Percentiles rank a stretch among this genome's conserved stretches.
Evolutionary conservation across 495 filamentous ascomycete genomes (phyloP).

Genomic region (Elasticomyces elasticus): DNA sequence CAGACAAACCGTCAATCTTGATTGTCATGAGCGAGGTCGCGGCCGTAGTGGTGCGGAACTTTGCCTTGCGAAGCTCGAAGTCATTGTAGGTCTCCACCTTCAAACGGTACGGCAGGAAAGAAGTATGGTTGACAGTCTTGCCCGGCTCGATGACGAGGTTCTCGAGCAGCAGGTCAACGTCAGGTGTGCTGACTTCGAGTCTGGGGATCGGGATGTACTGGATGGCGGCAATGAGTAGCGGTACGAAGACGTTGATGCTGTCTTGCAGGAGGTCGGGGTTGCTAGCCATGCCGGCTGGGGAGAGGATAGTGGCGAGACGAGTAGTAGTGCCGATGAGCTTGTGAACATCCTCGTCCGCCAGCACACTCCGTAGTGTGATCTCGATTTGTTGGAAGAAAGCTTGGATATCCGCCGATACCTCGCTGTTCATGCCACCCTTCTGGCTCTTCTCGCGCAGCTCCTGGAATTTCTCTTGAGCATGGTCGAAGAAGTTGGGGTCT

Average conservation of each 20-base stretch:
- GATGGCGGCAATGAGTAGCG: conserved; percentile 60
- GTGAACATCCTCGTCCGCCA: conserved; percentile 59
- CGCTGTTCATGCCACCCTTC: conserved; percentile 51
- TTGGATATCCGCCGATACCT: conserved; percentile 63
- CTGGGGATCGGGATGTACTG: conserved; percentile 84
- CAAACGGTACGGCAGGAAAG: conserved; percentile 79
- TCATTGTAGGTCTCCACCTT: conserved; percentile 76
- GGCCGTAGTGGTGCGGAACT: conserved; percentile 53
- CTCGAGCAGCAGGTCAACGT: conserved; percentile 76
- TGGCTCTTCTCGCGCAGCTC: conserved; percentile 60
- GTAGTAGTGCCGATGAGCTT: conserved; percentile 53
- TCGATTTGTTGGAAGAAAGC: conserved; percentile 59
- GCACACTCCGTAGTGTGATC: conserved; percentile 53
- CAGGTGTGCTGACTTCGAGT: conserved; percentile 71
- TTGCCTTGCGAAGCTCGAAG: conserved; percentile 69
- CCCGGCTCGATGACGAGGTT: conserved; percentile 88
- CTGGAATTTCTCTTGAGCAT: conserved; percentile 57
- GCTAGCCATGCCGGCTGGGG: conserved; percentile 43
- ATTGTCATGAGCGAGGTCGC: conserved; percentile 62
- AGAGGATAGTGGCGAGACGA: conserved; percentile 57
- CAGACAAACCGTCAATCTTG: conserved; percentile 66
- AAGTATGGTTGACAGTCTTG: conserved; percentile 69
- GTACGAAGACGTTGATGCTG: conserved; percentile 65
- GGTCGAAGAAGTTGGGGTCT: conserved; percentile 72
- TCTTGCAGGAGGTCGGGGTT: conserved; percentile 68